phyloP scores from a whole-genome alignment of 2,329 filamentous ascomycete genomes.

The Raffaelea ambrosiae region DNA sequence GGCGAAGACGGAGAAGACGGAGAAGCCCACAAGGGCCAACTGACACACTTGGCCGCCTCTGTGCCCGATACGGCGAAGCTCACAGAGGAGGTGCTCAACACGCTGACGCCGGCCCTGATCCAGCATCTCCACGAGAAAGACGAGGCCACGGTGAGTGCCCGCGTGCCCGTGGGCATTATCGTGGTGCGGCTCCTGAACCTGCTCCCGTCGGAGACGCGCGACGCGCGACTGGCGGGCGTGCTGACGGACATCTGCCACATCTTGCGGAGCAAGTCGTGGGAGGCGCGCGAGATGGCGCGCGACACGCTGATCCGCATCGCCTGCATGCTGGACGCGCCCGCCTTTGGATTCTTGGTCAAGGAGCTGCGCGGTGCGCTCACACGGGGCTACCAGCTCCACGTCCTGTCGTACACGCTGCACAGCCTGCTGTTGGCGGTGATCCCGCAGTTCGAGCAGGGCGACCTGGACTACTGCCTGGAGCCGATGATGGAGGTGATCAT shows the following conservation, averaged over 20 bases:
- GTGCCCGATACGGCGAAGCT: constrained; percentile 62
- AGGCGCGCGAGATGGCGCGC: constrained; percentile 82
- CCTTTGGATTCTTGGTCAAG: constrained; percentile 88
- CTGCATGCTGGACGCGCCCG: constrained; percentile 67
- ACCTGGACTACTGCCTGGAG: constrained; percentile 78
- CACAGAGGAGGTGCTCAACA: constrained; percentile 60
- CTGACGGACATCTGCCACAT: constrained; percentile 91
- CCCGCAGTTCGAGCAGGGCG: constrained; percentile 64
- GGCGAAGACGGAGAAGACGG: background rate
- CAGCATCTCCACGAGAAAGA: constrained; percentile 89
- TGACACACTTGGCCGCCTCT: constrained; percentile 48
- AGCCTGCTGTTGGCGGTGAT: constrained; percentile 73
- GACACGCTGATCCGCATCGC: constrained; percentile 82
- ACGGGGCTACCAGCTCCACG: constrained; percentile 86
- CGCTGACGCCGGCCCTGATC: constrained; percentile 71
- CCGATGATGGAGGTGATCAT: constrained; percentile 78
- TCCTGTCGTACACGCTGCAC: constrained; percentile 91
- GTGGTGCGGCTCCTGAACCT: constrained; percentile 80
- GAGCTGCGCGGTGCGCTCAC: constrained; percentile 77
- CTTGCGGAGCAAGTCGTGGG: constrained; percentile 77
- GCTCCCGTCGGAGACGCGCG: constrained; percentile 64
- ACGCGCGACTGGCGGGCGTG: constrained; percentile 68
- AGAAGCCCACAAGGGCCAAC: no score
- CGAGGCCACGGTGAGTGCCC: constrained; percentile 85
- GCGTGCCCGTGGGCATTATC: constrained; percentile 82